A percentile compares a stretch with the other conserved stretches of the same genome.
phyloP scores from a whole-genome alignment of 345 rosid genomes.

The Syzygium jambos region DNA sequence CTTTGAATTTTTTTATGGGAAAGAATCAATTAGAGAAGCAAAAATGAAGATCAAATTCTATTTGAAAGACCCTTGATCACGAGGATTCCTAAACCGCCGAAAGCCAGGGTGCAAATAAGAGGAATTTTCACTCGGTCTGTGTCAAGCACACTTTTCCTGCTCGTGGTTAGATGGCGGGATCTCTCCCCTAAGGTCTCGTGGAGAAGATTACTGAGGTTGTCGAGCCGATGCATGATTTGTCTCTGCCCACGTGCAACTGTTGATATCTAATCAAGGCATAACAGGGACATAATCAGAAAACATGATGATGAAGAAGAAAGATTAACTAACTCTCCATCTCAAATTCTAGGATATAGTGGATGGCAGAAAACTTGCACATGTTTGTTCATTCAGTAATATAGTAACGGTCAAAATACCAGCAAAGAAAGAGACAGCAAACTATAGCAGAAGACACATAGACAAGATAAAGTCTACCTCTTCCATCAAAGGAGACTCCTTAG shows the following conservation, averaged over 20 bases:
- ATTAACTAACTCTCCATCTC: background rate
- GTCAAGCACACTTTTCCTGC: constrained; percentile 18
- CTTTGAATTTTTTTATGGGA: background rate
- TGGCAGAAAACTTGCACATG: background rate
- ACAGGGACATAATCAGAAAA: constrained; percentile 6
- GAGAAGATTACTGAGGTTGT: constrained; percentile 52
- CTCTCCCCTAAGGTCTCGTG: constrained; percentile 36
- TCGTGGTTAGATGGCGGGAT: constrained; percentile 24
- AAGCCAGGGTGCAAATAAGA: constrained; percentile 42
- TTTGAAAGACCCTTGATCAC: constrained; percentile 39
- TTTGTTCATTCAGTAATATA: background rate
- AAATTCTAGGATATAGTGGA: background rate
- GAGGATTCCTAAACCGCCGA: constrained; percentile 59
- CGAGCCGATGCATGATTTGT: constrained; percentile 69
- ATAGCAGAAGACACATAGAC: background rate
- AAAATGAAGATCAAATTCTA: constrained; percentile 6
- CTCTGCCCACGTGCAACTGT: constrained; percentile 58
- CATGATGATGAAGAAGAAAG: background rate
- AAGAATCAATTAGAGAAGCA: background rate
- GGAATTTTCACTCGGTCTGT: constrained; percentile 35
- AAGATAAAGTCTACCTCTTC: constrained; percentile 56
- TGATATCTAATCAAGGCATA: constrained; percentile 40
- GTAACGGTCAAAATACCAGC: background rate
- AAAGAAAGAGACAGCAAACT: background rate
- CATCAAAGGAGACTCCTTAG: constrained; percentile 66